Conservation (phyloP, 139 green algal species). For the Closterium sp. region DNA sequence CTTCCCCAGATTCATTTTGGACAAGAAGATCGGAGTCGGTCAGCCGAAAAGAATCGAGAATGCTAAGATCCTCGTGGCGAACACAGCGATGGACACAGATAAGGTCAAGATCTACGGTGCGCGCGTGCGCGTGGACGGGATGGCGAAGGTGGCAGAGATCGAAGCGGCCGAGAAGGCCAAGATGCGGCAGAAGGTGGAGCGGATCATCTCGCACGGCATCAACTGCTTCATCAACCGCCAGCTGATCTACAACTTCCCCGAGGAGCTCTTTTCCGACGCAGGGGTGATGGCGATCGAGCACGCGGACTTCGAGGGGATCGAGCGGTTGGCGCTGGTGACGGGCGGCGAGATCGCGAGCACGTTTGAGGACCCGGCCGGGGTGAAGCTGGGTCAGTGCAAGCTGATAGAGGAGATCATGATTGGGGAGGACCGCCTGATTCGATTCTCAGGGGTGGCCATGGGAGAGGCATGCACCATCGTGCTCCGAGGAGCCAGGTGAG, state of each 20-base stretch:
- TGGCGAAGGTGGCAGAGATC: conserved; percentile 90
- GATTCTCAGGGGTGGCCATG: conserved; percentile 88
- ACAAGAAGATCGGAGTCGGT: conserved; percentile 97
- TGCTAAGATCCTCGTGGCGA: conserved; percentile 95
- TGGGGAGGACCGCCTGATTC: conserved; percentile 86
- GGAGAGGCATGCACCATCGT: conserved; percentile 98
- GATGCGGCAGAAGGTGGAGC: conserved; percentile 88
- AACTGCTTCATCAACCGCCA: conserved; percentile 99
- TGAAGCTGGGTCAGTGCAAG: conserved; percentile 86
- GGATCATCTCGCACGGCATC: conserved; percentile 89
- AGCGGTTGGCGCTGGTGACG: conserved; percentile 92
- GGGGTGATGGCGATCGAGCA: conserved; percentile 74
- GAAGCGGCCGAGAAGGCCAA: conserved; percentile 96
- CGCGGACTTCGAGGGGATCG: conserved; percentile 91
- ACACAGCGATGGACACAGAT: conserved; percentile 99
- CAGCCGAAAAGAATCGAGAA: conserved; percentile 94
- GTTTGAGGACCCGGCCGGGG: conserved; percentile 81
- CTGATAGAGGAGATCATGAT: conserved; percentile 83
- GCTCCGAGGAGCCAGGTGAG: conserved; percentile 79
- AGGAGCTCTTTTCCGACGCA: conserved; percentile 69
- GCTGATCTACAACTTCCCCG: conserved; percentile 99
- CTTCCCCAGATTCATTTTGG: conserved; percentile 83
- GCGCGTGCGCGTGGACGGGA: conserved; percentile 73
- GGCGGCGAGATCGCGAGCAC: conserved; percentile 94
- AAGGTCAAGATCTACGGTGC: conserved; percentile 99